phyloP scores from a whole-genome alignment of 2,329 filamentous ascomycete genomes.

The Xenoacremonium recifei region DNA sequence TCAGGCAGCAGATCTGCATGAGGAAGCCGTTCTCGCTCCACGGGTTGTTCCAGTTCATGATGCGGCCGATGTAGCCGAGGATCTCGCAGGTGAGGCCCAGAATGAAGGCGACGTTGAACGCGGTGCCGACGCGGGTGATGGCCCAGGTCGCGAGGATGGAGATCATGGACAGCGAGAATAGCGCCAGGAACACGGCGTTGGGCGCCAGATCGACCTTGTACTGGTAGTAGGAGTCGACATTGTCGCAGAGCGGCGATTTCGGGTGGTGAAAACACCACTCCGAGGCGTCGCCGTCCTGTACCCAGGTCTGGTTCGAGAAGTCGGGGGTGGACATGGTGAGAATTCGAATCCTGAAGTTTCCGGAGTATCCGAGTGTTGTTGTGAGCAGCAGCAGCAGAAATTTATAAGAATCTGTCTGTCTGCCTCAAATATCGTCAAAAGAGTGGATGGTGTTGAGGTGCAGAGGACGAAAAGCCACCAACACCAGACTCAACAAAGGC shows the following conservation, averaged over 20 bases:
- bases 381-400: neutral
- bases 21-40: conserved; percentile 48
- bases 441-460: too few relatives aligned
- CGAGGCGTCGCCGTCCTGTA: conserved; percentile 13
- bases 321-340: conserved; percentile 8
- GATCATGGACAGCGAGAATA: conserved; percentile 48
- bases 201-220: conserved; percentile 51
- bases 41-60: conserved; percentile 54
- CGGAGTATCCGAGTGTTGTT: too few relatives aligned
- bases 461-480: too few relatives aligned
- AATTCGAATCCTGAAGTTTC: neutral
- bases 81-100: conserved; percentile 55
- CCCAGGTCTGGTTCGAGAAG: conserved; percentile 20
- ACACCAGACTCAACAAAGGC: too few relatives aligned
- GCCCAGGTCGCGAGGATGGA: conserved; percentile 40
- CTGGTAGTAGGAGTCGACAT: conserved; percentile 42
- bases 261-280: conserved; percentile 30
- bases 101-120: conserved; percentile 52
- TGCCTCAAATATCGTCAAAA: too few relatives aligned
- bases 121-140: conserved; percentile 44
- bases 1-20: conserved; percentile 61
- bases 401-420: neutral
- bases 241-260: conserved; percentile 24
- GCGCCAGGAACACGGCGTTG: conserved; percentile 48
- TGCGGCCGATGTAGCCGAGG: conserved; percentile 57